Percentiles rank a stretch among this genome's conserved stretches.
Conservation (phyloP, 495 filamentous ascomycete genomes). For the Hapsidospora chrysogenum region DNA sequence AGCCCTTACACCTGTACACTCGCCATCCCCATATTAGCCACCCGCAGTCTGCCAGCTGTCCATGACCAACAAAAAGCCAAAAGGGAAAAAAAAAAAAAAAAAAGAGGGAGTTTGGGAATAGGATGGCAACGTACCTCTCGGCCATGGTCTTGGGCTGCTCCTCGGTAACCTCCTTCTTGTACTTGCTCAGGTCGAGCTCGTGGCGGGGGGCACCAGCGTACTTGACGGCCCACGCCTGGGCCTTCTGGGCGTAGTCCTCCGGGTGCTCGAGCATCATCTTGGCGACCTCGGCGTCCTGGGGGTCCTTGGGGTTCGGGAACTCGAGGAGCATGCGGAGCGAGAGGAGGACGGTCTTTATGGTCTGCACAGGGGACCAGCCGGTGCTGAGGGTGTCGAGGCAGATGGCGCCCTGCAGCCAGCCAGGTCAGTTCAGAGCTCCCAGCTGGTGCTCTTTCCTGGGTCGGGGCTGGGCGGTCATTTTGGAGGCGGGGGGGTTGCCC, state of each 20-base stretch:
- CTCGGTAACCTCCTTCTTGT: slow-evolving; percentile 6
- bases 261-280: slow-evolving; percentile 72
- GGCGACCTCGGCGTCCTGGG: slow-evolving; percentile 92
- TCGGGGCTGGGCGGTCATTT: not conserved
- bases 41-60: too few relatives aligned
- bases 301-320: slow-evolving; percentile 89
- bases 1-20: slow-evolving; percentile 75
- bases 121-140: not conserved
- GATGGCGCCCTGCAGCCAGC: slow-evolving; percentile 67
- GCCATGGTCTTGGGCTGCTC: slow-evolving; percentile 4
- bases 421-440: slow-evolving; percentile 1
- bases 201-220: slow-evolving; percentile 63
- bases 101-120: not conserved
- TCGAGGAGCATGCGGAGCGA: slow-evolving; percentile 86
- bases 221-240: slow-evolving; percentile 76
- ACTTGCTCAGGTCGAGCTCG: slow-evolving; percentile 6
- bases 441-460: not conserved
- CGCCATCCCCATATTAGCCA: not conserved
- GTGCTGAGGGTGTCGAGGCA: slow-evolving; percentile 85
- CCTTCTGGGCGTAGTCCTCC: slow-evolving; percentile 63
- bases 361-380: slow-evolving; percentile 89
- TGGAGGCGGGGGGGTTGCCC: not conserved
- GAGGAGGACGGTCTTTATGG: slow-evolving; percentile 86
- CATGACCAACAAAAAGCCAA: too few relatives aligned
- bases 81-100: not conserved